A percentile compares a stretch with the other conserved stretches of the same genome.
phyloP scores from a whole-genome alignment of 257 asterid genomes.

The Solanum chiquidenum region DNA sequence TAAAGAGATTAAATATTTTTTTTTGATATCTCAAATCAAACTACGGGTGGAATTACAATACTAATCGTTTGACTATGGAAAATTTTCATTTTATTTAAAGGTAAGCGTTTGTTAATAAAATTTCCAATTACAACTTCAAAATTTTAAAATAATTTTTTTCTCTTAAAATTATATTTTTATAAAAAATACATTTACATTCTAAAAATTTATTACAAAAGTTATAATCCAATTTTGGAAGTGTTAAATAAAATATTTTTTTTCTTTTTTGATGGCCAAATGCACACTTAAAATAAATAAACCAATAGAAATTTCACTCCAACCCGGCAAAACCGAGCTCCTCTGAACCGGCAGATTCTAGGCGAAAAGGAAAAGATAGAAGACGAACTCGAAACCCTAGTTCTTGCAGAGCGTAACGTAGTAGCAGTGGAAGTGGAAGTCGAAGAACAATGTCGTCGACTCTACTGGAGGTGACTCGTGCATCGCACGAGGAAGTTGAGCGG shows the following conservation, averaged over 20 bases:
- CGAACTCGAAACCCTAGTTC: slow-evolving; percentile 16
- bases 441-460: slow-evolving; percentile 70
- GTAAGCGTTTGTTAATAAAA: too few relatives aligned
- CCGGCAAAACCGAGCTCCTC: neutral
- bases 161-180: too few relatives aligned
- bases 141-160: too few relatives aligned
- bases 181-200: too few relatives aligned
- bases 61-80: neutral
- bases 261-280: neutral
- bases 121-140: neutral
- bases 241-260: too few relatives aligned
- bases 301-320: neutral
- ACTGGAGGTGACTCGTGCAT: slow-evolving; percentile 72
- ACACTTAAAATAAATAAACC: neutral
- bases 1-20: neutral
- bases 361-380: neutral
- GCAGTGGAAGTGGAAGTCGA: neutral
- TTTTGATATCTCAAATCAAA: neutral
- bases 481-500: slow-evolving; percentile 95
- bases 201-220: too few relatives aligned
- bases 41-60: too few relatives aligned
- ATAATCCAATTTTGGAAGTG: too few relatives aligned
- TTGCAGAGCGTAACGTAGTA: neutral
- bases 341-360: neutral
- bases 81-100: too few relatives aligned